Percentiles rank a stretch among this genome's conserved stretches.
Conservation (phyloP, 768 basidiomycete species). For the Podaxis mareebaensis region DNA sequence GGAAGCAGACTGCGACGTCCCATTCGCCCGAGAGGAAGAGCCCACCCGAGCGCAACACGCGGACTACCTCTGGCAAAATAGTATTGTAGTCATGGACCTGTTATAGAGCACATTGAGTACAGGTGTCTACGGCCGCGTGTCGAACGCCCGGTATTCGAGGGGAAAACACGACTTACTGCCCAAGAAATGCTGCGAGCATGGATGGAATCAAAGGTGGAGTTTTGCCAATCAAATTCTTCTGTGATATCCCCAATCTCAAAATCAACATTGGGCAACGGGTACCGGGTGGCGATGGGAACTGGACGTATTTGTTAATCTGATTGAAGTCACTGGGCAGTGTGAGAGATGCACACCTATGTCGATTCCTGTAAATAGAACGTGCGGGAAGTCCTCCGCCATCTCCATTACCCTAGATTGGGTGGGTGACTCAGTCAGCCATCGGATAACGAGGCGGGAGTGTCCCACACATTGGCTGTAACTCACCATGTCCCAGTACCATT, state of each 20-base stretch:
- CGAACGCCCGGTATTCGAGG: background rate
- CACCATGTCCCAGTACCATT: slow-evolving; percentile 78
- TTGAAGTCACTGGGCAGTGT: slow-evolving; percentile 16
- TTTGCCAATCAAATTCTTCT: slow-evolving; percentile 47
- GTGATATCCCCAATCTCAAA: slow-evolving; percentile 72
- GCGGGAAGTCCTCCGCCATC: slow-evolving; percentile 67
- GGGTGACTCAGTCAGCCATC: slow-evolving; percentile 13
- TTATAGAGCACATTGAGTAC: slow-evolving; percentile 3
- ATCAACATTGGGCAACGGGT: slow-evolving; percentile 57
- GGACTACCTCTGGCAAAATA: slow-evolving; percentile 57
- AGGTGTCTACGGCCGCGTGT: background rate
- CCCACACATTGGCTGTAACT: slow-evolving; percentile 23
- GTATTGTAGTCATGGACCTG: slow-evolving; percentile 58
- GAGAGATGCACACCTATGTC: slow-evolving; percentile 64
- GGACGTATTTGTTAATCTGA: slow-evolving; percentile 19
- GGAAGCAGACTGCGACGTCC: slow-evolving; percentile 43
- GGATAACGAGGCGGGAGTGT: slow-evolving; percentile 19
- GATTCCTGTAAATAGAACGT: slow-evolving; percentile 65
- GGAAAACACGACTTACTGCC: slow-evolving; percentile 46
- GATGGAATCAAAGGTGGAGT: slow-evolving; percentile 63
- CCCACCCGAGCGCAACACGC: slow-evolving; percentile 71
- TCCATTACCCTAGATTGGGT: slow-evolving; percentile 60
- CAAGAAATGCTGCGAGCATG: slow-evolving; percentile 63
- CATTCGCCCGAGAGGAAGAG: slow-evolving; percentile 70
- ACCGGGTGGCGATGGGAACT: slow-evolving; percentile 75